Conservation (phyloP, 2,329 filamentous ascomycete species). For the Diaporthe capsici region DNA sequence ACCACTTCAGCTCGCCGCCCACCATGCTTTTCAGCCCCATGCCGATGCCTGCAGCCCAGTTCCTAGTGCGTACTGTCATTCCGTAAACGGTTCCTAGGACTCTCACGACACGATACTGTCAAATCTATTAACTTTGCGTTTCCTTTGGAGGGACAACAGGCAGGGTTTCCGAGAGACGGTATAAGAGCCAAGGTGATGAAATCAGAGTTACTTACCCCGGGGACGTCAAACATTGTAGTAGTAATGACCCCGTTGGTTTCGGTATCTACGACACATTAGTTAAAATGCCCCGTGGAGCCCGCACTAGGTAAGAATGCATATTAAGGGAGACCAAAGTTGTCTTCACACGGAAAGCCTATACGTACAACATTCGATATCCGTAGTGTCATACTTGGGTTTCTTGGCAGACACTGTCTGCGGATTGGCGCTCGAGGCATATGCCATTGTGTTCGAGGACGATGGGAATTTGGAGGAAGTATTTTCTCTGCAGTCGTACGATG, state of each 20-base stretch:
- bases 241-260: slow-evolving; percentile 74
- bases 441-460: background rate
- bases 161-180: background rate
- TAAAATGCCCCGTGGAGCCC: background rate
- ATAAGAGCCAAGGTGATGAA: background rate
- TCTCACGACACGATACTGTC: slow-evolving; percentile 61
- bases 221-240: slow-evolving; percentile 74
- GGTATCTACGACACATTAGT: slow-evolving; percentile 52
- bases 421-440: slow-evolving; percentile 17
- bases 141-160: background rate
- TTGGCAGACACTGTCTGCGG: slow-evolving; percentile 23
- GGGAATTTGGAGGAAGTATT: background rate
- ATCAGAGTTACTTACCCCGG: slow-evolving; percentile 53
- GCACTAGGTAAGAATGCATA: background rate
- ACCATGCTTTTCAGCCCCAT: slow-evolving; percentile 70
- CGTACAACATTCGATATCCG: slow-evolving; percentile 65
- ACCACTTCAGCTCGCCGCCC: slow-evolving; percentile 72
- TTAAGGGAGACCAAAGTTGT: background rate
- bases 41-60: slow-evolving; percentile 68
- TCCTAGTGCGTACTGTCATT: slow-evolving; percentile 62
- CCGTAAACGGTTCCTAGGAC: slow-evolving; percentile 68
- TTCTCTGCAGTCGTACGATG: background rate
- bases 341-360: background rate
- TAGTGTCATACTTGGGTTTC: slow-evolving; percentile 41
- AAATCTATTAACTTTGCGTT: background rate